Percentiles rank a stretch among this genome's conserved stretches.
phyloP scores from a whole-genome alignment of 345 rosid species.

The Sonneratia alba region DNA sequence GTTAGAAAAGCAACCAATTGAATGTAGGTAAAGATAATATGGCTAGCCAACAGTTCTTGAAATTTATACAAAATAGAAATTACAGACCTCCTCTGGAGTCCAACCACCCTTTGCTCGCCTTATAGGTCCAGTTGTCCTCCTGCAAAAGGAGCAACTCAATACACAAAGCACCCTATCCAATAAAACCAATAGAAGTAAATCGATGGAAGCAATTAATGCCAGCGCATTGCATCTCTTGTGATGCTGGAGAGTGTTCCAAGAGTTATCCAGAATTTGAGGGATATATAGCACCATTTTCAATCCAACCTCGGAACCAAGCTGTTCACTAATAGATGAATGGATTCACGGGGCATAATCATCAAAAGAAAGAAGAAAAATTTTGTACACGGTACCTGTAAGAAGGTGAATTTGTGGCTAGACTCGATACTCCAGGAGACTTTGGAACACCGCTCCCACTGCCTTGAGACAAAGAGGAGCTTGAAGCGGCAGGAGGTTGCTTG shows the following conservation, averaged over 20 bases:
- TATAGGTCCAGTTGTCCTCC: conserved; percentile 95
- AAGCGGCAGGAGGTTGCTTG: conserved; percentile 66
- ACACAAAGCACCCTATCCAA: not conserved
- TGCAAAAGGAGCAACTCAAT: conserved; percentile 8
- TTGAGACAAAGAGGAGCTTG: conserved; percentile 66
- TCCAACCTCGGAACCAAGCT: not conserved
- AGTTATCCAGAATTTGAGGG: not conserved
- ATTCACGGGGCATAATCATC: not conserved
- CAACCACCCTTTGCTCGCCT: conserved; percentile 98
- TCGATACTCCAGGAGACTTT: conserved; percentile 63
- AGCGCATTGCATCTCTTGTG: not conserved
- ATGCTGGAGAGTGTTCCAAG: not conserved
- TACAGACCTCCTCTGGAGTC: conserved; percentile 78
- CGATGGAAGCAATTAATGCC: conserved; percentile 7
- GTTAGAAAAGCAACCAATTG: conserved; percentile 10
- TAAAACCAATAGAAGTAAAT: not conserved
- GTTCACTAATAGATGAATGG: not conserved
- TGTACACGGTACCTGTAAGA: conserved; percentile 33
- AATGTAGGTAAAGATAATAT: not conserved
- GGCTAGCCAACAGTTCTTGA: not conserved
- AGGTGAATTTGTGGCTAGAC: conserved; percentile 62
- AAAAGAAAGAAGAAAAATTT: not conserved
- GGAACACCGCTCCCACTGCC: conserved; percentile 55
- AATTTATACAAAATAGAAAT: not conserved
- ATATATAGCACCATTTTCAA: not conserved